These are phyloP conservation scores for Hippophae gyantsensis DNA, from an alignment of 306 rosid genomes.

Conservation along the genomic window DNA sequence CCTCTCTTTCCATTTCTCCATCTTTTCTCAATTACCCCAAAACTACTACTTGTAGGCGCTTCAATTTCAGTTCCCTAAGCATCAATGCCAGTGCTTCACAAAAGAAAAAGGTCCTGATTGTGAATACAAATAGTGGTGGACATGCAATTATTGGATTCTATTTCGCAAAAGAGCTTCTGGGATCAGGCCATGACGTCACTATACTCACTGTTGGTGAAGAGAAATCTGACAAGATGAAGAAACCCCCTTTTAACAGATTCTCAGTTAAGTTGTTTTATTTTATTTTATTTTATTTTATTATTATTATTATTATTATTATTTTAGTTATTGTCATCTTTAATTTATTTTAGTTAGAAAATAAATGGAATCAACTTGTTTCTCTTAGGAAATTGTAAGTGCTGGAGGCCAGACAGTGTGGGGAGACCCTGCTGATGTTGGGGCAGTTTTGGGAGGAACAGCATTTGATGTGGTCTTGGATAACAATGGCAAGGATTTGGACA, in stretches of 20 bases:
- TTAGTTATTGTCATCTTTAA: too few relatives aligned
- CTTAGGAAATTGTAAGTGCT: conserved; percentile 67
- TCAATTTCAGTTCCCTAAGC: conserved; percentile 24
- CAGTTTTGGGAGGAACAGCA: conserved; percentile 45
- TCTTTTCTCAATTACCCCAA: conserved; percentile 15
- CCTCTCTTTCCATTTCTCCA: conserved; percentile 19
- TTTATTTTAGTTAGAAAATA: too few relatives aligned
- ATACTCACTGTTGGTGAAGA: conserved; percentile 75
- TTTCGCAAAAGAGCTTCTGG: conserved; percentile 72
- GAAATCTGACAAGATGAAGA: conserved; percentile 68
- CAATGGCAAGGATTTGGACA: conserved; percentile 85
- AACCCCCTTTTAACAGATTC: conserved; percentile 76
- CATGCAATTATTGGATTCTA: conserved; percentile 72
- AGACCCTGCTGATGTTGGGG: conserved; percentile 60
- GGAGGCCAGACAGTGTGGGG: conserved; percentile 91
- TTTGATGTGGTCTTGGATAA: conserved; percentile 93
- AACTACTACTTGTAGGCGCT: conserved; percentile 24
- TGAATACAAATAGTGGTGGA: conserved; percentile 69
- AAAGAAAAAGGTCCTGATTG: conserved; percentile 64
- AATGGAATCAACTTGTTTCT: background rate
- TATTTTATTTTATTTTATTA: too few relatives aligned
- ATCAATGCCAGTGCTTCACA: conserved; percentile 34
- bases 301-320: too few relatives aligned
- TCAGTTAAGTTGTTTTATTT: conserved; percentile 25
- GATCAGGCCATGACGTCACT: conserved; percentile 54